phyloP scores from a whole-genome alignment of 768 basidiomycete genomes.

The Russula dissimulans region DNA sequence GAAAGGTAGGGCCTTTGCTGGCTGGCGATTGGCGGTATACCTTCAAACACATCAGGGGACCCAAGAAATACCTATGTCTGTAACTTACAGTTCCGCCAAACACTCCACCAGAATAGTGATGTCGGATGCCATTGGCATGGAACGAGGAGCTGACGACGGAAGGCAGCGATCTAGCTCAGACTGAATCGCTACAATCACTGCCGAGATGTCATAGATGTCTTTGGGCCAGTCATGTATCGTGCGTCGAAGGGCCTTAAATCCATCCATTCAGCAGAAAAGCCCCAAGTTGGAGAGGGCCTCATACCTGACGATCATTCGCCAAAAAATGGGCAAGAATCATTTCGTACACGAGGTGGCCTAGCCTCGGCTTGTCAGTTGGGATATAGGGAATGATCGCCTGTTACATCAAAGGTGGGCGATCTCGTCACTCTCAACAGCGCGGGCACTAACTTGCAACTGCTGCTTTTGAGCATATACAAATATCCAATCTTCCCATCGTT shows the following conservation, averaged over 20 bases:
- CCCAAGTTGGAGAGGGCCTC: constrained; percentile 9
- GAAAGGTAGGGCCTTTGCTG: constrained; percentile 87
- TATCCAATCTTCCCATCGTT: constrained; percentile 95
- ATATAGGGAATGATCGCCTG: constrained; percentile 85
- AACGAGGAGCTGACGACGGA: constrained; percentile 31
- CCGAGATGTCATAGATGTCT: constrained; percentile 80
- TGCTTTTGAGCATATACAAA: constrained; percentile 78
- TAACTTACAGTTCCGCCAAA: constrained; percentile 73
- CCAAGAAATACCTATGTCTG: neutral
- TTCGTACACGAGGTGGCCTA: constrained; percentile 84
- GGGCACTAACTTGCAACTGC: constrained; percentile 57
- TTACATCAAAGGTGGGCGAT: neutral
- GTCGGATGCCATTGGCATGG: constrained; percentile 32
- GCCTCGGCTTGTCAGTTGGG: constrained; percentile 71
- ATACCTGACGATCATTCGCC: constrained; percentile 62
- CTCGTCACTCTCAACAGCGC: neutral
- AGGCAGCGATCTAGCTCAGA: constrained; percentile 63
- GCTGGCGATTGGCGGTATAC: constrained; percentile 81
- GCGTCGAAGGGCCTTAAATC: constrained; percentile 53
- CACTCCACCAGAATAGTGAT: constrained; percentile 82
- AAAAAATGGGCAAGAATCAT: constrained; percentile 89
- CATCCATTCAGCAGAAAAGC: neutral
- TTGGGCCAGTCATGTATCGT: constrained; percentile 86
- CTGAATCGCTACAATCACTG: constrained; percentile 84
- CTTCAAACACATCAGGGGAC: constrained; percentile 32